Base-by-base conservation (phyloP, 768 basidiomycete genomes). In the Boletus rubropictus region DNA sequence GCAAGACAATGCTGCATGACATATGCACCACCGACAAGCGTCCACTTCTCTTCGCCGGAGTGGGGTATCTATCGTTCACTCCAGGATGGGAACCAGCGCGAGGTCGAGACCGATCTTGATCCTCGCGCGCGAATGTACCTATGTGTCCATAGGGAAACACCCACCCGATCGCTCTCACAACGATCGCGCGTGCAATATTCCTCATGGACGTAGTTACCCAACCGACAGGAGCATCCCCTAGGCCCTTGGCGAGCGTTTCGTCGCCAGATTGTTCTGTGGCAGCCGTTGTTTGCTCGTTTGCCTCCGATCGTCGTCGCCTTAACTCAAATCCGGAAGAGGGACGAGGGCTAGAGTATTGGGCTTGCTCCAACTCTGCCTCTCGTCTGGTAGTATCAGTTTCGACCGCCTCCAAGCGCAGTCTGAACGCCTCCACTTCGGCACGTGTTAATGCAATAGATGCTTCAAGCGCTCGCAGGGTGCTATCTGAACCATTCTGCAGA, bases 381-480 rank as follows among this genome's bases (percentile, higher is more conserved):
- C 47, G 52, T 34, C 46, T 48, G 2, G 45, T 25, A 3, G 57
- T 52, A 18, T 66, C 52, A 11, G 52, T 48, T 51, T 65, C 64
- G 22, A 67, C 42, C 12, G 35, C 44, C 32, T 67, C 64, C 32
- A 65, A 31, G 12, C 66, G 65, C 35, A 56, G n/a, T 29, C 46
- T 54, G 22, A 66, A 60, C 4, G 24, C 42, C 17, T 66, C 61
- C 27, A 65, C 36, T 21, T 66, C 57, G 3, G 41, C 40, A 12
- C 57, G 61, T n/a, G 61, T 65, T 17, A 11, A 39, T 5, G 45
- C 32, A 28, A 66, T 49, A 17, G 65, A 67, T 34, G 42, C 44
- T 44, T 61, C 61, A 4, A 65, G 57, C 7, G 50, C 48, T 15
- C 32, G 48, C 21, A 65, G 27, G 10, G 31, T 24, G 14, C n/a